A percentile compares a stretch with the other conserved stretches of the same genome.
Conservation (phyloP, 345 rosid genomes). For the Eucalyptus marginata region DNA sequence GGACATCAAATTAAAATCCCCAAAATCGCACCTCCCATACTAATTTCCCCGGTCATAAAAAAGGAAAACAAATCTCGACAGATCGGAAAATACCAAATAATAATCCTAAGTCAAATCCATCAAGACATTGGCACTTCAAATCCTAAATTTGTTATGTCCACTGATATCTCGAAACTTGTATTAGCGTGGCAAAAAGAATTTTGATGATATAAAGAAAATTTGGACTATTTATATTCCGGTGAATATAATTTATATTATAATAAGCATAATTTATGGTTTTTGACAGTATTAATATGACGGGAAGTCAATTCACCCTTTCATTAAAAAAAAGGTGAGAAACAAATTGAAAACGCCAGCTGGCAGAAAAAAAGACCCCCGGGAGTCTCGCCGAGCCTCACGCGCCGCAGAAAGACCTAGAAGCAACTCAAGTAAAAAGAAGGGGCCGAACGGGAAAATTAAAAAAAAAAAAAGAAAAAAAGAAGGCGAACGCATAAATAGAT, state of each 20-base stretch:
- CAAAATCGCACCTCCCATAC: not conserved
- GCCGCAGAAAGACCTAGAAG: not conserved
- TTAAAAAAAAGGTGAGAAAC: not conserved
- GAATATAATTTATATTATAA: not conserved
- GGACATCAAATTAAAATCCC: not conserved
- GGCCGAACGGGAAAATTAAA: not conserved
- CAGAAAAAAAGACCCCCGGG: not conserved
- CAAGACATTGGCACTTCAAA: fast-evolving
- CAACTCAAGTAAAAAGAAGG: not conserved
- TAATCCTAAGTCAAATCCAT: fast-evolving
- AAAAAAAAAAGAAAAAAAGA: not conserved
- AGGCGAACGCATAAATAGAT: not conserved
- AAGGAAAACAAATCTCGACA: not conserved
- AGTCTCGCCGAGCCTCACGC: not conserved
- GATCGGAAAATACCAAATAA: not conserved
- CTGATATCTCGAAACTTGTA: not conserved
- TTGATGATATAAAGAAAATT: not conserved
- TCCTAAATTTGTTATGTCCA: no score
- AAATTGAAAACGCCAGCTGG: not conserved
- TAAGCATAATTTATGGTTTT: not conserved
- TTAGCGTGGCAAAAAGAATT: not conserved
- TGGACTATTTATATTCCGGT: not conserved
- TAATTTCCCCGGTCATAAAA: not conserved
- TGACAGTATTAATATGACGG: not conserved
- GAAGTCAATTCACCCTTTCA: not conserved